Percentiles rank a stretch among this genome's conserved stretches.
phyloP scores from a whole-genome alignment of 768 basidiomycete genomes.

The Mycena albidolilacea region DNA sequence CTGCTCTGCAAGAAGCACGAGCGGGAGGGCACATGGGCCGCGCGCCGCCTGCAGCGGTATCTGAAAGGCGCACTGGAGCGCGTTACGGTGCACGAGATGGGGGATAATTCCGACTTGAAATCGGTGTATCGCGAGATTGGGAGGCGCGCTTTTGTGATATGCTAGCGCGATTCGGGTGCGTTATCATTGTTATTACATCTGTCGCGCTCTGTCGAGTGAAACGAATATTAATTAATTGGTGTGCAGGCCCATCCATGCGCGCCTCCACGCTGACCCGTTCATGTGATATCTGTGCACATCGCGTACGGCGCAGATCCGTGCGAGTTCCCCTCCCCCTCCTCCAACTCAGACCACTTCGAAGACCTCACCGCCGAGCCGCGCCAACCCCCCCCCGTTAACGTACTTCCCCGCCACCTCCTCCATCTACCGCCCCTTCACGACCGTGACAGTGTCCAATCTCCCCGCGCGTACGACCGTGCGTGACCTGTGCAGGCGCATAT shows the following conservation, averaged over 20 bases:
- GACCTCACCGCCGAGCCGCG: not conserved
- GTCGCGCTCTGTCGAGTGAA: too few species aligned
- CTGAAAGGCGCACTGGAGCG: not conserved
- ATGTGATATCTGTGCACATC: slow-evolving; percentile 9
- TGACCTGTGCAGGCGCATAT: slow-evolving; percentile 10
- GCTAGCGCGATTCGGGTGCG: slow-evolving; percentile 5
- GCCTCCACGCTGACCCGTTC: slow-evolving; percentile 12
- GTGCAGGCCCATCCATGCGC: slow-evolving; percentile 1
- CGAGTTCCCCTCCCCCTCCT: not conserved
- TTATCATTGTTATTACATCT: not conserved
- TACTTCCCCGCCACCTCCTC: not conserved
- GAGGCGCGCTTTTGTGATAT: not conserved
- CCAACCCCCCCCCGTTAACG: not conserved
- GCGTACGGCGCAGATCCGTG: slow-evolving; percentile 14
- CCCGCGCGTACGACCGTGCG: not conserved
- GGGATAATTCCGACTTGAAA: too few species aligned
- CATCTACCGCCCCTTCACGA: not conserved
- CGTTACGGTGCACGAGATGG: not conserved
- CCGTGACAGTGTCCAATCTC: not conserved
- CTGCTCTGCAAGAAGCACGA: not conserved
- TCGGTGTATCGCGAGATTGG: not conserved
- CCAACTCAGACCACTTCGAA: not conserved
- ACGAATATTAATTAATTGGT: too few species aligned
- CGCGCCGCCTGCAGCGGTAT: not conserved
- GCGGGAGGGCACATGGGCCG: not conserved